Conservation (phyloP, 2,329 filamentous ascomycete species). For the Tolypocladium cylindrosporum region DNA sequence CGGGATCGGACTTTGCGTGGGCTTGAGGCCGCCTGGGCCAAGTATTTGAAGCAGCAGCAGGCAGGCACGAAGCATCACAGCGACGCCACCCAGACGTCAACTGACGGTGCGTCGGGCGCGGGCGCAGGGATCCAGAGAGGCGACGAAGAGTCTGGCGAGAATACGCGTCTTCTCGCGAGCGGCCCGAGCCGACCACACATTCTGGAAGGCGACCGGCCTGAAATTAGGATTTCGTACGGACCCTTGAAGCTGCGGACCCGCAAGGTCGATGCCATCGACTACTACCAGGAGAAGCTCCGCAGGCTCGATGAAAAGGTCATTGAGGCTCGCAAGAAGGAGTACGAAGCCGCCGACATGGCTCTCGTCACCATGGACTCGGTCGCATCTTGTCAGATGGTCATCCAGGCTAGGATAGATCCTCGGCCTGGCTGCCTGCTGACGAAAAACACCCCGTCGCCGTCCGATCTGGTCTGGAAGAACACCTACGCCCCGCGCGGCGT, state of each 20-base stretch:
- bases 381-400: slow-evolving; percentile 85
- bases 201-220: slow-evolving; percentile 47
- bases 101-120: slow-evolving; percentile 10
- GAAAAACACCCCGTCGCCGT: slow-evolving; percentile 75
- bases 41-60: slow-evolving; percentile 34
- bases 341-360: slow-evolving; percentile 69
- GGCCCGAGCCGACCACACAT: slow-evolving; percentile 19
- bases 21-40: slow-evolving; percentile 77
- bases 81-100: slow-evolving; percentile 3
- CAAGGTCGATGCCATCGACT: slow-evolving; percentile 83
- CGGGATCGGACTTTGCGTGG: slow-evolving; percentile 56
- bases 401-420: slow-evolving; percentile 88
- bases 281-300: slow-evolving; percentile 80
- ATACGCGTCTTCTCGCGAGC: slow-evolving; percentile 48
- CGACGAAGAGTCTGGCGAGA: slow-evolving; percentile 41
- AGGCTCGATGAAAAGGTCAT: slow-evolving; percentile 67
- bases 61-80: slow-evolving; percentile 6
- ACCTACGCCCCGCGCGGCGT: slow-evolving; percentile 70
- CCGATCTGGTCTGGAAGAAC: slow-evolving; percentile 91
- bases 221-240: slow-evolving; percentile 68
- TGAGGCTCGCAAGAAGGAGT: slow-evolving; percentile 62
- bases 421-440: slow-evolving; percentile 78
- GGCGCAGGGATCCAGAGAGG: slow-evolving; percentile 18
- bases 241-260: slow-evolving; percentile 60
- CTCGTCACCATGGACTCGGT: slow-evolving; percentile 98